Evolutionary conservation across 1,284 basidiomycete species (phyloP).

Genomic region (Naganishia albida): DNA sequence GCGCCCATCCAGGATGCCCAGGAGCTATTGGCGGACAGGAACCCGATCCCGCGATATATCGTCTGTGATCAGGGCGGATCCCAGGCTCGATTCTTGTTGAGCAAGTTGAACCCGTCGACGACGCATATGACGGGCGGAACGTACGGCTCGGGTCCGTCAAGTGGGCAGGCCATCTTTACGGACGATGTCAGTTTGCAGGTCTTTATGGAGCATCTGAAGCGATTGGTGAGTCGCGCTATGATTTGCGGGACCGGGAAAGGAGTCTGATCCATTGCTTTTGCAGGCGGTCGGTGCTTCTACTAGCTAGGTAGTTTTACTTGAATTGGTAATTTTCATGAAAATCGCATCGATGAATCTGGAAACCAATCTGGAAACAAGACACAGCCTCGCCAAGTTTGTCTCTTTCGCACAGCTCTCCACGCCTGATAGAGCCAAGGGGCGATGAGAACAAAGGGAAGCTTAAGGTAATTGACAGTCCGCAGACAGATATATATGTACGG

Average conservation of each 20-base stretch:
- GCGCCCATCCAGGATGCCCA: slow-evolving; percentile 70
- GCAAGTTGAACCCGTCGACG: slow-evolving; percentile 95
- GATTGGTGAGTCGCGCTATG: slow-evolving; percentile 57
- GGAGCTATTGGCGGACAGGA: slow-evolving; percentile 91
- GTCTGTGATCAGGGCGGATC: slow-evolving; percentile 97
- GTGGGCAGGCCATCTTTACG: slow-evolving; percentile 94
- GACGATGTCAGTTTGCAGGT: slow-evolving; percentile 96
- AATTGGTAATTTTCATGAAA: no score
- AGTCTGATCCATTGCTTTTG: not conserved
- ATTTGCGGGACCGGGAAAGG: not conserved
- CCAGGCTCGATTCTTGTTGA: slow-evolving; percentile 94
- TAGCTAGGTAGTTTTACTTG: not conserved
- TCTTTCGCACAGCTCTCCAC: no score
- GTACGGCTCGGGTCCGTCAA: slow-evolving; percentile 63
- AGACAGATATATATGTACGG: no score
- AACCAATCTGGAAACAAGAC: no score
- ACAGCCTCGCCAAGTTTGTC: no score
- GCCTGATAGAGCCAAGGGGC: no score
- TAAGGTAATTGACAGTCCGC: no score
- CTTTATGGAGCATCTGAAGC: slow-evolving; percentile 86
- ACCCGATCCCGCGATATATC: slow-evolving; percentile 96
- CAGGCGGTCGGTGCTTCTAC: slow-evolving; percentile 32
- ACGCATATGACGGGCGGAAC: slow-evolving; percentile 85
- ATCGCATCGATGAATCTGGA: no score
- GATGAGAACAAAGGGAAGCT: no score